Base-by-base conservation (phyloP, 2,329 filamentous ascomycete genomes). In the Venturiaceae sp. region DNA sequence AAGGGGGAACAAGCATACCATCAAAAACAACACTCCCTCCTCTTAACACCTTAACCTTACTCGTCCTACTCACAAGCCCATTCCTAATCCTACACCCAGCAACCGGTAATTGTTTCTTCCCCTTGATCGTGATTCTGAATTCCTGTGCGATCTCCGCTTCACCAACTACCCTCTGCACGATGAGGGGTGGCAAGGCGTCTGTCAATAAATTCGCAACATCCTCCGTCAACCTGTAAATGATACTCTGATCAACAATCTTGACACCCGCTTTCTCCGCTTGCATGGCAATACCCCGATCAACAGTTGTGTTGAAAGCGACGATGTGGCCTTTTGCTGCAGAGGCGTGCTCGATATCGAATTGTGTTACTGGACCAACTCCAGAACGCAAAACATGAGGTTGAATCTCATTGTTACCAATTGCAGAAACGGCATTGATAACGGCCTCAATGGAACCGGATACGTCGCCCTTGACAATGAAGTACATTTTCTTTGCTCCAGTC, bases 371-470 rank as follows among this genome's bases (percentile, higher is more conserved):
- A 1, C 94, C 95, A 1, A 94, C 87, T 1, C 81, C 83, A 3
- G 87, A 86, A 23, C 87, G 84, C 36, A 99, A 81, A 60, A 99
- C 79, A 59, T 84, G 83, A 14, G 92, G 82, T 33, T 79, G 82
- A 39, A 96, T 86, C 69, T 97, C 90, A 65, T 90, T 85, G 74
- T 87, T 96, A 62, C 92, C 91, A 62, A 96, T 79, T 60, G 86
- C 83, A 61, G 84, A 77, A 60, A 99, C 80, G 8, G 87, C 86
- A 53, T 89, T 86, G 61, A 85, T 79, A 2, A 97, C 87, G 2
- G 94, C 94, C 75, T 99, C 94, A 0, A 92, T 91, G 0, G 92
- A 97, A 37, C 94, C 94, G 61, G 87, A 88, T 19, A 97, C 94
- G 66, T 99, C 94, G 57, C 86, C 92, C 72, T 95, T 96, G 74